Evolutionary conservation across 768 basidiomycete species (phyloP).

Genomic region (Tricholoma sp.): DNA sequence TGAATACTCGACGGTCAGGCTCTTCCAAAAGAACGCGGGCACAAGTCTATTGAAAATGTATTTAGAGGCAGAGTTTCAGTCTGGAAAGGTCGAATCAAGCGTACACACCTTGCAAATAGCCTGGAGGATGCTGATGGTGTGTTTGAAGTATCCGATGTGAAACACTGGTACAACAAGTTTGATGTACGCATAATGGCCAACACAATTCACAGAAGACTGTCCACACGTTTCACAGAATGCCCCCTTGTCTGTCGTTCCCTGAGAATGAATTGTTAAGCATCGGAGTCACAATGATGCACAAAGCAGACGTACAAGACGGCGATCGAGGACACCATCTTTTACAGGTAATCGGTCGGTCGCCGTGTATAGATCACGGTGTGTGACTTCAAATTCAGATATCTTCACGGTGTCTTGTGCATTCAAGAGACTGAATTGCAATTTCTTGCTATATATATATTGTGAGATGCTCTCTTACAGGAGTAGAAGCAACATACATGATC

Average conservation of each 20-base stretch:
- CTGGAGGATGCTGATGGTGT: constrained; percentile 88
- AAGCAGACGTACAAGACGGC: constrained; percentile 63
- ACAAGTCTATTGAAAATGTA: constrained; percentile 57
- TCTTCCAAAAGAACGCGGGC: constrained; percentile 88
- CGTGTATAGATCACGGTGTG: constrained; percentile 87
- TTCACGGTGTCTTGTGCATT: constrained; percentile 94
- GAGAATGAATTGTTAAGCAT: background rate
- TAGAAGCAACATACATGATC: constrained; percentile 60
- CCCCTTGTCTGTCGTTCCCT: constrained; percentile 95
- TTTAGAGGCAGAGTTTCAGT: background rate
- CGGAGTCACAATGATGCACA: background rate
- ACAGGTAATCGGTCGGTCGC: constrained; percentile 79
- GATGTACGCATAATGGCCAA: constrained; percentile 98
- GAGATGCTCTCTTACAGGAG: background rate
- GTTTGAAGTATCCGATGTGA: constrained; percentile 98
- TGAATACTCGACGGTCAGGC: constrained; percentile 73
- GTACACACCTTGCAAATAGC: constrained; percentile 88
- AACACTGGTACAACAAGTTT: constrained; percentile 96
- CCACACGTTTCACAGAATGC: constrained; percentile 95
- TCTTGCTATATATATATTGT: constrained; percentile 55
- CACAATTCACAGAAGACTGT: constrained; percentile 86
- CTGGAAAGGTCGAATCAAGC: background rate
- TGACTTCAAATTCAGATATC: constrained; percentile 94
- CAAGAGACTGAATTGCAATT: constrained; percentile 92
- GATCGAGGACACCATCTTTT: constrained; percentile 88